Percentiles rank a stretch among this genome's conserved stretches.
Evolutionary conservation across 2,329 filamentous ascomycete genomes (phyloP).

Genomic region (Lasiodiplodia citricola): DNA sequence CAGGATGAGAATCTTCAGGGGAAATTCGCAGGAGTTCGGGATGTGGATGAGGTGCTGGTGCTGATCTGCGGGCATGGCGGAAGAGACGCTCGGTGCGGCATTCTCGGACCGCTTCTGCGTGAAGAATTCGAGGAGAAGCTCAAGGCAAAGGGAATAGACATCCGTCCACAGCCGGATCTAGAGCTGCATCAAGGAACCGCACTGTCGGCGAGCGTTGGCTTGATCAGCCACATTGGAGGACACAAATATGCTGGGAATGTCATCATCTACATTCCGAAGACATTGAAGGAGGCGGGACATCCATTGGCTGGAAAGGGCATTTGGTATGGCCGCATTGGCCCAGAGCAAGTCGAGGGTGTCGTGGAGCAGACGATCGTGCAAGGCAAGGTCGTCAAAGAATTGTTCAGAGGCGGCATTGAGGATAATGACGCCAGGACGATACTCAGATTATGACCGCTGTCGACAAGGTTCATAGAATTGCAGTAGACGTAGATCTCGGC

Average conservation of each 20-base stretch:
- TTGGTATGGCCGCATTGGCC: constrained; percentile 82
- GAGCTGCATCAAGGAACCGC: constrained; percentile 3
- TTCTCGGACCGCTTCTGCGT: constrained; percentile 75
- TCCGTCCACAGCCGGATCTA: constrained; percentile 51
- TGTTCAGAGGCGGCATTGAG: constrained; percentile 72
- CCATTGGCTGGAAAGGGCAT: constrained; percentile 73
- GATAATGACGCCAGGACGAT: constrained; percentile 35
- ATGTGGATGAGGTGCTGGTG: constrained; percentile 72
- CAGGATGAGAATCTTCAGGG: constrained; percentile 56
- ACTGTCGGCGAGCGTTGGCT: constrained; percentile 62
- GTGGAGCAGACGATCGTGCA: constrained; percentile 71
- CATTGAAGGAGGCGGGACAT: constrained; percentile 46
- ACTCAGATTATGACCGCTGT: constrained; percentile 1
- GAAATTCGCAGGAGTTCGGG: constrained; percentile 61
- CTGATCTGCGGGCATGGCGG: constrained; percentile 87
- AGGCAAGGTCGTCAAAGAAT: constrained; percentile 71
- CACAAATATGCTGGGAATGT: constrained; percentile 88
- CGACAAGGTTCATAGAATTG: neutral
- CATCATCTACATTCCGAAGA: constrained; percentile 76
- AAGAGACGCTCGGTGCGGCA: constrained; percentile 81
- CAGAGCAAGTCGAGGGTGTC: constrained; percentile 76
- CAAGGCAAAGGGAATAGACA: constrained; percentile 49
- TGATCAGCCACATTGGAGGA: constrained; percentile 81
- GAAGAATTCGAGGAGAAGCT: constrained; percentile 71
- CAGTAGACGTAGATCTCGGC: neutral